Base-by-base conservation (phyloP, 495 filamentous ascomycete species). In the Trichocladium uniseriatum region DNA sequence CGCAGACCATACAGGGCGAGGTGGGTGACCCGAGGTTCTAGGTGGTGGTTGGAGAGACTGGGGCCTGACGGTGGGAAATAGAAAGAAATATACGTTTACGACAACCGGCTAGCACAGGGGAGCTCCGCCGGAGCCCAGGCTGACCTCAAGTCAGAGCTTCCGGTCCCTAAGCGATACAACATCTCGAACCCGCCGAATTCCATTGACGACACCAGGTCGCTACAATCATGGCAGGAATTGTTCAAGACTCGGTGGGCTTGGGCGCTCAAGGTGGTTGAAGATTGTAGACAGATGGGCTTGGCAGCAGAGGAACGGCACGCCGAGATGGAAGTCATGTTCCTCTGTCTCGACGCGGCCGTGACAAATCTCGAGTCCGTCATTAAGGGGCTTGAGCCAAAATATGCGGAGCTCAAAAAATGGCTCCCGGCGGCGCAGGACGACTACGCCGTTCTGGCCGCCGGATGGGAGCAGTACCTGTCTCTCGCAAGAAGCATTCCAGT, bases 71-170 rank as follows among this genome's bases (percentile, higher is more conserved):
- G 20, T 43, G 40, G 2, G 31, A n/a, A 38, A 29, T 52, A 94
- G 86, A 84, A 77, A 49, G 88, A 95, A 62, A 81, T 96, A 51
- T 94, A 86, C 57, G 78, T 95, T 29, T 96, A 91, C 63, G 86
- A 92, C 64, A 78, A 81, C 45, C 79, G 81, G 54, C 78, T 81
- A 57, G 76, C 82, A 20, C 69, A 78, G 15, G 56, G 70, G 15
- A 67, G 70, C 29, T 66, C 70, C 38, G 53, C 65, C 37, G 60
- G 59, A 28, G 55, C 67, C 51, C 56, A 64, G 15, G 57, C 66
- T 39, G 42, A 61, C 38, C 49, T 67, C 35, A 68, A 77, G 45
- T 70, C 76, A 56, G 71, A 76, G 48, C 62, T 77, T 18, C 70
- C 80, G 15, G 37, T 75, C 29, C 84, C 84, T 3, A 75, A 76